Evolutionary conservation across 371 early-diverging fungal genomes (phyloP).

Genomic region (Mucor plumbeus): DNA sequence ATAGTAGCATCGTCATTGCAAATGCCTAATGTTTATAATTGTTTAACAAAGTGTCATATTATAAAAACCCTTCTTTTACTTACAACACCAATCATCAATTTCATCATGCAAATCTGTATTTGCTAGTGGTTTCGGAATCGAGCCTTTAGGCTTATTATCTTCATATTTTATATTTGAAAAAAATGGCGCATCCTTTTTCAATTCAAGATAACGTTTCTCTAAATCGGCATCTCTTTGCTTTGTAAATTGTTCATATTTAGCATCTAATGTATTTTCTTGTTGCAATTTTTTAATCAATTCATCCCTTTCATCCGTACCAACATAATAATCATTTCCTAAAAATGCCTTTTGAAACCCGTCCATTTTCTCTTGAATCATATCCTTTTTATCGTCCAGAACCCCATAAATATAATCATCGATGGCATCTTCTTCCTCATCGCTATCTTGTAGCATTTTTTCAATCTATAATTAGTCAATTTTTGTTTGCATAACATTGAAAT

Average conservation of each 20-base stretch:
- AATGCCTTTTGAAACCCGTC: slow-evolving; percentile 26
- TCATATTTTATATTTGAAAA: not conserved
- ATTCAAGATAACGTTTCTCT: slow-evolving; percentile 39
- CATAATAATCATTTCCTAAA: slow-evolving; percentile 28
- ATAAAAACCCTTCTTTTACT: slow-evolving; percentile 18
- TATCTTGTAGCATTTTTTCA: slow-evolving; percentile 25
- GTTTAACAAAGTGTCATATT: not conserved
- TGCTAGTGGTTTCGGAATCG: slow-evolving; percentile 52
- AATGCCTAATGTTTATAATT: slow-evolving; percentile 39
- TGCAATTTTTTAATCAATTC: slow-evolving; percentile 41
- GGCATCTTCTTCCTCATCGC: slow-evolving; percentile 29
- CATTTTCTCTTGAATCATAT: slow-evolving; percentile 12
- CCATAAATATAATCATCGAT: slow-evolving; percentile 25
- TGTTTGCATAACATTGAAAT: too few species aligned
- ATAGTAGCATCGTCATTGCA: slow-evolving; percentile 70
- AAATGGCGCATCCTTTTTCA: slow-evolving; percentile 30
- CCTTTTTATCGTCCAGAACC: slow-evolving; percentile 2
- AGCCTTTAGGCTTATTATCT: slow-evolving; percentile 36
- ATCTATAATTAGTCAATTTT: slow-evolving; percentile 2
- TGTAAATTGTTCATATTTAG: slow-evolving; percentile 42
- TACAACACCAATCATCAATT: slow-evolving; percentile 70
- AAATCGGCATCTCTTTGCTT: slow-evolving; percentile 43
- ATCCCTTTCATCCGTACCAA: slow-evolving; percentile 38
- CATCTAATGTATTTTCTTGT: slow-evolving; percentile 50
- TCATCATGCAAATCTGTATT: slow-evolving; percentile 51